Evolutionary conservation across 2,329 filamentous ascomycete species (phyloP).

Genomic region (Claviceps sp.): DNA sequence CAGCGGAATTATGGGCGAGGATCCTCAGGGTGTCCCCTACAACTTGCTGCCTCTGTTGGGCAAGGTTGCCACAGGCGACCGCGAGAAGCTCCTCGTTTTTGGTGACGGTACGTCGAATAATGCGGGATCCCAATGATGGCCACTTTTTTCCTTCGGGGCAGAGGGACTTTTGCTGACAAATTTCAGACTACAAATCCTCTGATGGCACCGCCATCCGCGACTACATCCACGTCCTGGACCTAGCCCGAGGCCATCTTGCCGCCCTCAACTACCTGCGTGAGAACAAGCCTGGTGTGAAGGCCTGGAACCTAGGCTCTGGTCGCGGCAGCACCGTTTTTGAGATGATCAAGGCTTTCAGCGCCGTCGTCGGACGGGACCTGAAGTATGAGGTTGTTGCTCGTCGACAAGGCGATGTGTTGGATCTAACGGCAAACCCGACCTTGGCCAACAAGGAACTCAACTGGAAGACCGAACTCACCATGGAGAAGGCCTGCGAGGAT

Average conservation of each 20-base stretch:
- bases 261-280: slow-evolving; percentile 83
- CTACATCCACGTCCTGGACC: slow-evolving; percentile 93
- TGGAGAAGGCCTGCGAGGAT: slow-evolving; percentile 88
- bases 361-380: slow-evolving; percentile 72
- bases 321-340: slow-evolving; percentile 93
- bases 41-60: slow-evolving; percentile 90
- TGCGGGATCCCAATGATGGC: too few relatives aligned
- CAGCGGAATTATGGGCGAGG: slow-evolving; percentile 93
- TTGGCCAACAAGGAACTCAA: slow-evolving; percentile 78
- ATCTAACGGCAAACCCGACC: slow-evolving; percentile 83
- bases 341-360: slow-evolving; percentile 89
- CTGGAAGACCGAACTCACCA: slow-evolving; percentile 82
- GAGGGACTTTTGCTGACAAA: slow-evolving; percentile 9
- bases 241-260: slow-evolving; percentile 72
- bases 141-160: neutral
- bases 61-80: slow-evolving; percentile 89
- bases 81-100: slow-evolving; percentile 88
- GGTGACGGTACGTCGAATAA: slow-evolving; percentile 57
- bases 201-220: slow-evolving; percentile 93
- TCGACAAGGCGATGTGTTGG: slow-evolving; percentile 78
- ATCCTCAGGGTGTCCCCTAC: slow-evolving; percentile 89
- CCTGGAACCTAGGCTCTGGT: slow-evolving; percentile 94
- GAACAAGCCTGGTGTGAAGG: slow-evolving; percentile 75
- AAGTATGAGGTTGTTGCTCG: slow-evolving; percentile 76
- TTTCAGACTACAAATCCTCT: slow-evolving; percentile 70